Conservation (phyloP, 257 asterid species). For the Gentiana dahurica region DNA sequence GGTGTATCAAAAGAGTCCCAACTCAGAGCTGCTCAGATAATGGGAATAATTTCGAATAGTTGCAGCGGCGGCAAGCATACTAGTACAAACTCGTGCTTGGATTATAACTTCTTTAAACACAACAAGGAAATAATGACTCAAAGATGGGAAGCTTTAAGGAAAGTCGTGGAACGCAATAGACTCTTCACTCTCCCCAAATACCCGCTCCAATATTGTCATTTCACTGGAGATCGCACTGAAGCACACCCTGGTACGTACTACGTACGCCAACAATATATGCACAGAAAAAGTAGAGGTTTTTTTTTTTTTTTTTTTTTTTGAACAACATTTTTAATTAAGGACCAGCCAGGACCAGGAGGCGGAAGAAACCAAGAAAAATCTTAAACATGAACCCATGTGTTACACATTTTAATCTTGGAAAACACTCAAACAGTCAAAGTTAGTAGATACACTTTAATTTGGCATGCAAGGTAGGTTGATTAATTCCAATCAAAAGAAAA, state of each 20-base stretch:
- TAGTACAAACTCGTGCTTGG: conserved; percentile 1
- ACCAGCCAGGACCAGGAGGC: too few species aligned
- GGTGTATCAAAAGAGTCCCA: conserved; percentile 91
- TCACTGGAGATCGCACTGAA: conserved; percentile 24
- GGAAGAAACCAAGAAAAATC: too few species aligned
- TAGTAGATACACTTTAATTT: too few species aligned
- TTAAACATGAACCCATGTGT: too few species aligned
- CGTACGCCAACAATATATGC: too few species aligned
- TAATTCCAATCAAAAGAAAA: too few species aligned
- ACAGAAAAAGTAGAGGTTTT: too few species aligned
- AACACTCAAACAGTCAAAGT: too few species aligned
- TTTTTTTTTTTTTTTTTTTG: too few species aligned
- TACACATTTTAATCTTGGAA: too few species aligned
- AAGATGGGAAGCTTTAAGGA: conserved; percentile 54
- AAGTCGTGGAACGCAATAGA: conserved; percentile 14
- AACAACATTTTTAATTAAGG: too few species aligned
- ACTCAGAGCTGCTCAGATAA: conserved; percentile 53
- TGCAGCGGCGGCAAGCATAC: conserved; percentile 12
- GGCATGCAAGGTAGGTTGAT: too few species aligned
- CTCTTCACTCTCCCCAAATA: conserved; percentile 36
- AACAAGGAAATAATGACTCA: conserved; percentile 28
- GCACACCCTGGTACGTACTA: conserved; percentile 47
- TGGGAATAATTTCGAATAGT: conserved; percentile 44
- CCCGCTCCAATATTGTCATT: conserved; percentile 43
- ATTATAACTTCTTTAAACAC: conserved; percentile 44